Percentiles rank a stretch among this genome's conserved stretches.
Conservation (phyloP, 2,329 filamentous ascomycete genomes). For the Aureobasidium lini region DNA sequence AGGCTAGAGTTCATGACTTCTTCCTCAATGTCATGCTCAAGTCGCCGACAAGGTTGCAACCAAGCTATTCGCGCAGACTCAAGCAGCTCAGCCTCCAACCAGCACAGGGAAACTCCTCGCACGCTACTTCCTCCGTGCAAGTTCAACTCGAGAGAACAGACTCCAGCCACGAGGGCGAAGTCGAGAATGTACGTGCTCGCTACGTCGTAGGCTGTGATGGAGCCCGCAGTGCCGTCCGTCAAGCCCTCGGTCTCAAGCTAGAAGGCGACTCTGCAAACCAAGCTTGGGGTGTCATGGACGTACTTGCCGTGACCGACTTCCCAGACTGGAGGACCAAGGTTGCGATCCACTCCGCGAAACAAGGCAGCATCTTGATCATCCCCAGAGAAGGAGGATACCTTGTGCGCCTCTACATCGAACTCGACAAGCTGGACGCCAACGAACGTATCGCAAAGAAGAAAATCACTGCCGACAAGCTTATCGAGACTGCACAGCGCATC, state of each 20-base stretch:
- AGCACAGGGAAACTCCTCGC: conserved; percentile 29
- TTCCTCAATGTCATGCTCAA: conserved; percentile 17
- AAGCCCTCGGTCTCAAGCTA: conserved; percentile 20
- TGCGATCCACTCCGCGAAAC: conserved; percentile 59
- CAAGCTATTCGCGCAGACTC: conserved; percentile 45
- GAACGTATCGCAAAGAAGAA: neutral
- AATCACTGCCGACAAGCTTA: conserved; percentile 43
- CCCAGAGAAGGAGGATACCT: conserved; percentile 39
- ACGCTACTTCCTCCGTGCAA: neutral
- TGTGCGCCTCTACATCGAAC: conserved; percentile 29
- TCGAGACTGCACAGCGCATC: conserved; percentile 56
- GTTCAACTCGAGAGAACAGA: conserved; percentile 18
- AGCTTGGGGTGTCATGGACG: conserved; percentile 26
- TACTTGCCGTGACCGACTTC: conserved; percentile 23
- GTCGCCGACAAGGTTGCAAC: conserved; percentile 33
- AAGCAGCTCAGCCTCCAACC: conserved; percentile 50
- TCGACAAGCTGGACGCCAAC: conserved; percentile 37
- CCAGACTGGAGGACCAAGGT: conserved; percentile 72
- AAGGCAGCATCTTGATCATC: conserved; percentile 69
- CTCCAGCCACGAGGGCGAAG: conserved; percentile 34
- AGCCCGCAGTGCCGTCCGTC: conserved; percentile 17
- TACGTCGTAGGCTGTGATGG: conserved; percentile 24
- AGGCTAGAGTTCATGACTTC: conserved; percentile 60
- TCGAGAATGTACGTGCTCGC: conserved; percentile 17
- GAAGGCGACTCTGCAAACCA: conserved; percentile 23